A percentile compares a stretch with the other conserved stretches of the same genome.
Evolutionary conservation across 2,329 filamentous ascomycete genomes (phyloP).

Genomic region (Lachnellula occidentalis): DNA sequence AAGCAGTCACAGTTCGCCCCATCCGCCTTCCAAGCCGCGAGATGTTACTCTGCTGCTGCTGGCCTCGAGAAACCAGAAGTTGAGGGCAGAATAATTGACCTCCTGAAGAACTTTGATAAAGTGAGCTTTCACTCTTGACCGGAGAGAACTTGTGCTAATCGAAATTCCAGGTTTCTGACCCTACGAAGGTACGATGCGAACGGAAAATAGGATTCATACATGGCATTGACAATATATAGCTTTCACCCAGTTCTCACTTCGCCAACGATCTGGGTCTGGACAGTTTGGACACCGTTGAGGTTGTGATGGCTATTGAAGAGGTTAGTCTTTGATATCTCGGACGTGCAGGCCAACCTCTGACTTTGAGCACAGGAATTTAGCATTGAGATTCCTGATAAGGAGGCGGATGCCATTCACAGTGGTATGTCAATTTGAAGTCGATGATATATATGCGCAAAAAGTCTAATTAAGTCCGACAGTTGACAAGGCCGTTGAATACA

Average conservation of each 20-base stretch:
- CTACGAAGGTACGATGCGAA: slow-evolving; percentile 48
- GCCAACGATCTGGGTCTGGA: slow-evolving; percentile 95
- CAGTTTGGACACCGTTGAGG: slow-evolving; percentile 96
- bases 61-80: slow-evolving; percentile 79
- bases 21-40: slow-evolving; percentile 61
- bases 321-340: slow-evolving; percentile 37
- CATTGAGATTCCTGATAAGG: slow-evolving; percentile 78
- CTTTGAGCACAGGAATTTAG: slow-evolving; percentile 48
- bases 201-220: neutral
- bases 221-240: slow-evolving; percentile 46
- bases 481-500: slow-evolving; percentile 71
- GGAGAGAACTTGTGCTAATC: slow-evolving; percentile 18
- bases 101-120: slow-evolving; percentile 97
- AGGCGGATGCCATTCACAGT: slow-evolving; percentile 71
- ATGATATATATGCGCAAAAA: neutral
- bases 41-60: slow-evolving; percentile 81
- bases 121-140: slow-evolving; percentile 41
- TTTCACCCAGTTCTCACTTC: slow-evolving; percentile 82
- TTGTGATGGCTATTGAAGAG: slow-evolving; percentile 99
- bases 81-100: slow-evolving; percentile 83
- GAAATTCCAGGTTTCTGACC: slow-evolving; percentile 57
- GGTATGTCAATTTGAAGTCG: slow-evolving; percentile 45
- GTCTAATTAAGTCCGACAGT: slow-evolving; percentile 41
- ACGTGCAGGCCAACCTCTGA: slow-evolving; percentile 20
- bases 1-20: slow-evolving; percentile 58